Evolutionary conservation across 129 eudicot genomes (phyloP), one percentile per base, ranked within the genome.

Genomic region (Glebionis coronaria): DNA sequence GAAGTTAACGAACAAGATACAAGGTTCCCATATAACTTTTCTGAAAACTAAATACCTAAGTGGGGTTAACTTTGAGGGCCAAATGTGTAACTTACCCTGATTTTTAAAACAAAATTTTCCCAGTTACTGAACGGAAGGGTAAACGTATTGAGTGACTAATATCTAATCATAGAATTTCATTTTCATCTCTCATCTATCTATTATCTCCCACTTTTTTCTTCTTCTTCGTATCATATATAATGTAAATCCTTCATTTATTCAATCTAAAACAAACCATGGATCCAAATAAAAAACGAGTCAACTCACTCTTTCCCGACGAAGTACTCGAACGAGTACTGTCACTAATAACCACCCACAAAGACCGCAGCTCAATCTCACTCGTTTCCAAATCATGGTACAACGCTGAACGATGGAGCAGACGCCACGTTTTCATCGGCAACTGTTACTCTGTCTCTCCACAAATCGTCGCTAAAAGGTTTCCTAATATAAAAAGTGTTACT

Each of bases 371-470:
- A 47, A 80, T 81, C 3, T 87, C 95, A 11, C 85, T 82, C 9
- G 97, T 90, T 13, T 88, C 95, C 44, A 90, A 87, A 56, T 87
- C 81, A 25, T 87, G 91, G 92, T 90, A 87, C 78, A 76, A 84
- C 63, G 92, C 91, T 15, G 97, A 90, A 69, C 82, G 97, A 12
- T 82, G 90, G 90, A 78, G 83, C 44, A 69, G 97, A 76, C 80
- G 83, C 21, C 82, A 74, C 70, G 75, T 90, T 3, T 90, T 86
- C 63, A 87, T 90, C 44, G 97, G 92, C 2, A 90, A 90, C 76
- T 90, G 97, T 67, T 90, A 87, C 67, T 77, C 95, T 0, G 91
- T 90, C 12, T 68, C 87, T 11, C 97, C 97, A 9, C 87, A 87
- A 73, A 87, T 84, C 49, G 83, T 90, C 40, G 83, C 80, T 11